Conservation (phyloP, 1,139 yeast genomes). For the Saccharomyces pastorianus region DNA sequence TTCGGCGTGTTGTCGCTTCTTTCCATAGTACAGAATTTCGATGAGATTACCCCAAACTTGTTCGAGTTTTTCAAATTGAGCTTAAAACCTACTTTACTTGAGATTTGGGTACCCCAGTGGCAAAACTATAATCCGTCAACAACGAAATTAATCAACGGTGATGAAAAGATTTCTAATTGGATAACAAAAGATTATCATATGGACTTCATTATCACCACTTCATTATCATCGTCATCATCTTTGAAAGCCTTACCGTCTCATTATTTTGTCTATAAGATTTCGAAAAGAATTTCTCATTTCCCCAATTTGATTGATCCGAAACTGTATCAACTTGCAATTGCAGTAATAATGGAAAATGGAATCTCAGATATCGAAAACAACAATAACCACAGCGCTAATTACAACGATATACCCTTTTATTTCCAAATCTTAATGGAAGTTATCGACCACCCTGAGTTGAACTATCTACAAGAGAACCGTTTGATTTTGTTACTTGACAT, state of each 20-base stretch:
- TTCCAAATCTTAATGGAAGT: constrained; percentile 31
- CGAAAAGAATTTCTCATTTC: not conserved
- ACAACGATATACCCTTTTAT: not conserved
- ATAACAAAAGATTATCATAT: constrained; percentile 12
- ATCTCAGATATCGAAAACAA: not conserved
- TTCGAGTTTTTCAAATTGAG: constrained; percentile 10
- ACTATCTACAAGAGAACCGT: constrained; percentile 27
- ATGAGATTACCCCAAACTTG: constrained; percentile 7
- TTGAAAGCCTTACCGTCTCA: not conserved
- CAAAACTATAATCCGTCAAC: constrained; percentile 3
- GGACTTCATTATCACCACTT: constrained; percentile 18
- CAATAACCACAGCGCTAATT: not conserved
- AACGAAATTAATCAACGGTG: not conserved
- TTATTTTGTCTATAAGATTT: not conserved
- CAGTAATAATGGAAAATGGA: not conserved
- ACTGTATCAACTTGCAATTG: not conserved
- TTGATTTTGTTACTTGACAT: constrained; percentile 14
- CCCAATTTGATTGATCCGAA: not conserved
- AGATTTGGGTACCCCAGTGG: constrained; percentile 23
- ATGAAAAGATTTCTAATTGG: constrained; percentile 4
- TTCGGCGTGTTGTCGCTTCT: not conserved
- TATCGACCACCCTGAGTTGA: constrained; percentile 34
- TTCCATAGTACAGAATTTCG: constrained; percentile 6
- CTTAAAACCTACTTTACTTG: constrained; percentile 10
- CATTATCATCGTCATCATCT: not conserved